phyloP scores from a whole-genome alignment of 139 green algal genomes.

The Chlamydomonas sp. region DNA sequence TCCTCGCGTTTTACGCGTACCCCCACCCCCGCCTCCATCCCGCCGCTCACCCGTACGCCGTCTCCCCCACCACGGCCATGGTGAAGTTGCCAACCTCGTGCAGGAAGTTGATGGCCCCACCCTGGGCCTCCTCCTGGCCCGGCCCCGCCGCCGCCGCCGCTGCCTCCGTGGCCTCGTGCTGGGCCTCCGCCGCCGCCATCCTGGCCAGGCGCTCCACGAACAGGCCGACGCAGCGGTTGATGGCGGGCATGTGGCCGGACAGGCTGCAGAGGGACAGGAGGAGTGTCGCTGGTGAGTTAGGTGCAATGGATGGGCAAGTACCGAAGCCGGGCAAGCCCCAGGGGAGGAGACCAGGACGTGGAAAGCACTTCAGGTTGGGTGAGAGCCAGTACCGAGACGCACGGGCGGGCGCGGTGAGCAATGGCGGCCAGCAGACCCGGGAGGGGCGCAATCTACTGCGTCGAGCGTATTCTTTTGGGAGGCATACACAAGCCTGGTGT shows the following conservation, averaged over 20 bases:
- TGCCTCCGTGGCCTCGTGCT: background rate
- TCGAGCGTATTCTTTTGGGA: no score
- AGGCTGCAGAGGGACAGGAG: background rate
- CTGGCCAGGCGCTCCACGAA: background rate
- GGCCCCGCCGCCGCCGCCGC: background rate
- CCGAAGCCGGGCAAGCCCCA: background rate
- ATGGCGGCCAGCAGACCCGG: no score
- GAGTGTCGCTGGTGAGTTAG: no score
- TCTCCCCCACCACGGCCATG: background rate
- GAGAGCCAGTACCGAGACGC: no score
- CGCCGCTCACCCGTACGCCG: conserved; percentile 3
- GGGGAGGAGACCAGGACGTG: background rate
- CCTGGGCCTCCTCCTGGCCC: background rate
- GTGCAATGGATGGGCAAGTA: background rate
- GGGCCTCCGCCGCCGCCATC: background rate
- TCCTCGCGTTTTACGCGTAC: no score
- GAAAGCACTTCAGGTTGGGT: no score
- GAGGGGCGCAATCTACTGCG: no score
- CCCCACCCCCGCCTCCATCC: no score
- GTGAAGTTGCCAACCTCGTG: background rate
- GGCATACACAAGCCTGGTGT: no score
- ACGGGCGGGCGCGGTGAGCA: no score
- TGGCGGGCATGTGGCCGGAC: conserved; percentile 12
- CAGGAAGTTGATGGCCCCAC: background rate
- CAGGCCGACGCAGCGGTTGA: background rate